Evolutionary conservation across 192 early-diverging fungal genomes (phyloP).

Genomic region (Obelidium mucronatum): DNA sequence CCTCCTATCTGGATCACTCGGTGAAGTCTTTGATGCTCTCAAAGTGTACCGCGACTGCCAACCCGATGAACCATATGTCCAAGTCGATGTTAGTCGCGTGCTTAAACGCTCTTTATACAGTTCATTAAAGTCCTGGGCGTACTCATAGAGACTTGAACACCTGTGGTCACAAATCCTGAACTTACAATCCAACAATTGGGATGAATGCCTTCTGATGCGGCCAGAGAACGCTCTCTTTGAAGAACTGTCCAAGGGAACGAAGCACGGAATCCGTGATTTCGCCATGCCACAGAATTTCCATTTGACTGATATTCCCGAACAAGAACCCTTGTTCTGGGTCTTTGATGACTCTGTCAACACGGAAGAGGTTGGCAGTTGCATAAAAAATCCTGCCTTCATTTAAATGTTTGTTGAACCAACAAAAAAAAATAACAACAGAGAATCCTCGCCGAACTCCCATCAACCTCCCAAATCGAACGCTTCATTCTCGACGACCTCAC

Average conservation of each 20-base stretch:
- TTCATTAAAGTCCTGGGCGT: too few species aligned
- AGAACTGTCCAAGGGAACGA: constrained; percentile 25
- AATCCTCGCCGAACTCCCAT: constrained; percentile 46
- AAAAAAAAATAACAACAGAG: too few species aligned
- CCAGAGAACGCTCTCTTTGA: constrained; percentile 26
- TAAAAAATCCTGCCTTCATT: too few species aligned
- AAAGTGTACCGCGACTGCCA: constrained; percentile 46
- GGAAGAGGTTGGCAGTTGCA: too few species aligned
- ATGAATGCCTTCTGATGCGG: constrained; percentile 39
- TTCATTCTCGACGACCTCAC: constrained; percentile 85
- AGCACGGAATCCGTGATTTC: constrained; percentile 46
- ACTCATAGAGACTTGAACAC: constrained; percentile 46
- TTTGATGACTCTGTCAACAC: constrained; percentile 54
- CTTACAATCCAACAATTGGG: constrained; percentile 37
- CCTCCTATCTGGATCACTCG: constrained; percentile 32
- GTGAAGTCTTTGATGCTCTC: constrained; percentile 43
- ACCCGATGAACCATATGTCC: constrained; percentile 43
- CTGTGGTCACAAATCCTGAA: constrained; percentile 50
- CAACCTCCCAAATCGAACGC: constrained; percentile 51
- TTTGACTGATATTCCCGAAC: constrained; percentile 37
- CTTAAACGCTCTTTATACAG: too few species aligned
- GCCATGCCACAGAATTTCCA: constrained; percentile 29
- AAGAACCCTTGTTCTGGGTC: constrained; percentile 51
- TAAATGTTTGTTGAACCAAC: too few species aligned
- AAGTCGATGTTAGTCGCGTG: constrained; percentile 41